Evolutionary conservation across 2,329 filamentous ascomycete species (phyloP), one percentile per base, ranked within the genome.

Genomic region (Colletotrichum shisoi): DNA sequence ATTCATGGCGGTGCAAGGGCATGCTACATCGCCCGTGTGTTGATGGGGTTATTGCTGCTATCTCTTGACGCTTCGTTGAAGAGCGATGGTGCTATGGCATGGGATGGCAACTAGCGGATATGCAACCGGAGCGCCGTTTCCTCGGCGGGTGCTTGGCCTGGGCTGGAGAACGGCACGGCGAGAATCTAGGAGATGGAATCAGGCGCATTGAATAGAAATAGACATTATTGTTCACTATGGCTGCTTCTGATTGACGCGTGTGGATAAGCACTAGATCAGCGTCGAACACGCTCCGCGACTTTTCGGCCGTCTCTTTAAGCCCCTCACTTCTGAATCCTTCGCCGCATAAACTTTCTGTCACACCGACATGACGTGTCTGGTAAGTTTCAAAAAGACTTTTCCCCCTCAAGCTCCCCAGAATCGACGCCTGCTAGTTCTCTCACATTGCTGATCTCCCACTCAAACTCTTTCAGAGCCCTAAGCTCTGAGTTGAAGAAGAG

Each of bases 401-500:
- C 37, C 21, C 46, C 37, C 37, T 9, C 34, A 15, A 44, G 5
- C 37, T 44, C 45, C 4, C 17, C 19, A 4, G 42, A 68, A 11
- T 19, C 13, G 12, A 17, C 37, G 1, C 27, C 7, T 6, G 42
- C 49, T 12, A 31, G 27, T 0, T 80, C 79, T 70, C 80, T 88
- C 13, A 90, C 89, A 75, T 91, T 94, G 57, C 81, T 81, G 31
- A 98, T 89, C 78, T 99, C 95, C 91, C 93, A 97, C 76, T 95
- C 88, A 79, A 98, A 98, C 80, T 99, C 95, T 73, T 88, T 89
- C 62, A 99, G 80, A 4, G 91, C 89, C 66, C 93, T 85, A 67
- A 97, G 79, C 80, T 99, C 95, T 68, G 88, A 89, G 12, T 90
- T 89, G 66, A 97, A 90, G 76, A 99, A 99, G 56, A 98, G 78